Evolutionary conservation across 2,329 filamentous ascomycete genomes (phyloP).

Genomic region (Colletotrichum lindemuthianum): DNA sequence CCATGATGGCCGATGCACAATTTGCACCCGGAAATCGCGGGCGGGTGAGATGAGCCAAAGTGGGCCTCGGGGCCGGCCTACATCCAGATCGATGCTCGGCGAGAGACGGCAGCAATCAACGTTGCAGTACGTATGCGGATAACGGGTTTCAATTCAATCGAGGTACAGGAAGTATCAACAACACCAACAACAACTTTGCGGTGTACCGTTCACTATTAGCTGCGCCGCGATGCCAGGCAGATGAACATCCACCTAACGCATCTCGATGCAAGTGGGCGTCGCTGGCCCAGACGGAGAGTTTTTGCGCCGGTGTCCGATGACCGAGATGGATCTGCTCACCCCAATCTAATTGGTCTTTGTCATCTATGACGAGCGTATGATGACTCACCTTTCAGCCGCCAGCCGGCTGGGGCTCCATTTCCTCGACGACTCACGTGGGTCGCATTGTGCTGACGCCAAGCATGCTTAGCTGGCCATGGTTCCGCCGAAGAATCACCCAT

Average conservation of each 20-base stretch:
- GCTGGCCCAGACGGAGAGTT: conserved; percentile 36
- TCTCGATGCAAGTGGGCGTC: not conserved
- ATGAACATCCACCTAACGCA: not conserved
- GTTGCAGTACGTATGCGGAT: conserved; percentile 12
- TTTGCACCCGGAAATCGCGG: conserved; percentile 9
- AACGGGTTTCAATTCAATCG: not conserved
- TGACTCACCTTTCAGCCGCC: conserved; percentile 8
- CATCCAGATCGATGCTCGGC: conserved; percentile 1
- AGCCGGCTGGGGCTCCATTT: not conserved
- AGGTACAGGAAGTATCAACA: not conserved
- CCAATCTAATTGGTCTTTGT: not conserved
- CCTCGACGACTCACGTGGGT: not conserved
- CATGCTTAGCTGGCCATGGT: not conserved
- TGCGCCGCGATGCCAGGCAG: conserved; percentile 10
- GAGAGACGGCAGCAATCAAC: not conserved
- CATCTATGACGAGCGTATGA: conserved; percentile 24
- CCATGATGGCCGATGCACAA: conserved; percentile 33
- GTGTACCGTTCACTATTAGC: not conserved
- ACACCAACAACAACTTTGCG: not conserved
- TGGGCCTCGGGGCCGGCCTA: conserved; percentile 18
- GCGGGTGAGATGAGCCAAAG: conserved; percentile 13
- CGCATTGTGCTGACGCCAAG: conserved; percentile 11
- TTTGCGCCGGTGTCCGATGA: conserved; percentile 42
- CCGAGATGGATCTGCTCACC: conserved; percentile 17
- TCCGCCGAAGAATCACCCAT: conserved; percentile 1